phyloP scores from a whole-genome alignment of 176 grass and related monocot species.

The Carex cristatella region DNA sequence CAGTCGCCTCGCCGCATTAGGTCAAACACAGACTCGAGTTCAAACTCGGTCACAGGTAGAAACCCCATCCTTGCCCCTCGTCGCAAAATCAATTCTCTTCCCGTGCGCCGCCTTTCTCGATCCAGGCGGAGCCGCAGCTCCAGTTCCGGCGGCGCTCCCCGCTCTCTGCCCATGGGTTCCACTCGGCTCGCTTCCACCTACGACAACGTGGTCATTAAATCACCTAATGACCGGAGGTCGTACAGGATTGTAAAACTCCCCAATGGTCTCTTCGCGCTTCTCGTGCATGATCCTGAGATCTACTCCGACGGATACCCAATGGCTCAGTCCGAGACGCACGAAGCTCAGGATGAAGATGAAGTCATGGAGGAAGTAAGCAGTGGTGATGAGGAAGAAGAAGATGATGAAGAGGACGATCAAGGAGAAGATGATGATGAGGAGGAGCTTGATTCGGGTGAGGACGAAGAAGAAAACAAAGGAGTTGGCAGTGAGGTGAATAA shows the following conservation, averaged over 20 bases:
- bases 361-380: slow-evolving; percentile 6
- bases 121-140: not conserved
- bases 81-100: not conserved
- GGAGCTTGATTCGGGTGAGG: slow-evolving; percentile 12
- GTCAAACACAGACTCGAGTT: not conserved
- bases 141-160: not conserved
- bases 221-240: slow-evolving; percentile 68
- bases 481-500: slow-evolving; percentile 46
- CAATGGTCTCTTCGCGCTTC: slow-evolving; percentile 67
- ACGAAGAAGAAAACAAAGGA: slow-evolving; percentile 7
- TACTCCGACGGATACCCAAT: slow-evolving; percentile 48
- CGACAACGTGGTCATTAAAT: slow-evolving; percentile 64
- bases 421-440: slow-evolving; percentile 28
- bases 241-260: slow-evolving; percentile 69
- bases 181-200: not conserved
- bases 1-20: not conserved
- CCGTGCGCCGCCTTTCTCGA: not conserved
- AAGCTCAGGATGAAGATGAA: slow-evolving; percentile 5
- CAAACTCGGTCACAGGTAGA: not conserved
- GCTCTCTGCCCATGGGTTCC: not conserved
- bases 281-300: slow-evolving; percentile 93
- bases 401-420: not conserved
- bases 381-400: not conserved
- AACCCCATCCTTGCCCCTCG: not conserved
- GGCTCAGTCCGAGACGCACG: not conserved